A percentile compares a stretch with the other conserved stretches of the same genome.
Evolutionary conservation across 1,284 basidiomycete genomes (phyloP).

Genomic region (Apiotrichum brassicae): DNA sequence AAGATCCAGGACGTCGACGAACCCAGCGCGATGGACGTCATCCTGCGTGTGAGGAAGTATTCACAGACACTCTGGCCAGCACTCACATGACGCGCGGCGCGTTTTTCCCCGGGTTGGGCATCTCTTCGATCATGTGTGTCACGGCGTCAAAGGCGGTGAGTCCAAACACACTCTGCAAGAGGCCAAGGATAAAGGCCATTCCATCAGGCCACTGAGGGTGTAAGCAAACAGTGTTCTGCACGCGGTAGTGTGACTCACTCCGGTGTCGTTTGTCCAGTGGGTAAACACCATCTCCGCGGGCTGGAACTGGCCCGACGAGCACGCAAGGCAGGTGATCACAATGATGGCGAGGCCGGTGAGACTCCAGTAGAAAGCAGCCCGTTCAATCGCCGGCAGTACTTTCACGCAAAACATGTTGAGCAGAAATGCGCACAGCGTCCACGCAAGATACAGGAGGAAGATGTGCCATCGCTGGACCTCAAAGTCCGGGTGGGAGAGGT

Average conservation of each 20-base stretch:
- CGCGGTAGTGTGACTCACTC: not conserved
- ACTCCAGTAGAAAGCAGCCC: conserved; percentile 23
- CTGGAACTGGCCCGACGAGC: conserved; percentile 30
- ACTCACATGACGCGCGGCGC: conserved; percentile 42
- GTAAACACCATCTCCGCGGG: conserved; percentile 42
- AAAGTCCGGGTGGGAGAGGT: conserved; percentile 7
- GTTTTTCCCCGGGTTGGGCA: conserved; percentile 31
- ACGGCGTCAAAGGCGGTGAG: conserved; percentile 24
- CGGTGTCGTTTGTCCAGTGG: conserved; percentile 6
- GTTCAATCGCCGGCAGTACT: conserved; percentile 11
- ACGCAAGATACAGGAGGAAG: conserved; percentile 12
- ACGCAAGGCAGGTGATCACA: conserved; percentile 31
- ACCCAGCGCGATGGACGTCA: conserved; percentile 30
- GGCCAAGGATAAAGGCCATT: conserved; percentile 43
- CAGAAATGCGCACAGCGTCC: not conserved
- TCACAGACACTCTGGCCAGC: too few species aligned
- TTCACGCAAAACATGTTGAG: conserved; percentile 14
- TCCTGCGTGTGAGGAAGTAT: too few species aligned
- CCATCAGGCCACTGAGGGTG: conserved; percentile 11
- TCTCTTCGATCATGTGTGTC: conserved; percentile 44
- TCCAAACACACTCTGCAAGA: conserved; percentile 32
- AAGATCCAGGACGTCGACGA: conserved; percentile 33
- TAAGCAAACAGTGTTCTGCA: not conserved
- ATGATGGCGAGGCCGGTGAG: conserved; percentile 40
- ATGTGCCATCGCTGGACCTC: conserved; percentile 5